Evolutionary conservation across 768 basidiomycete genomes (phyloP).

Genomic region (Collybia sordida): DNA sequence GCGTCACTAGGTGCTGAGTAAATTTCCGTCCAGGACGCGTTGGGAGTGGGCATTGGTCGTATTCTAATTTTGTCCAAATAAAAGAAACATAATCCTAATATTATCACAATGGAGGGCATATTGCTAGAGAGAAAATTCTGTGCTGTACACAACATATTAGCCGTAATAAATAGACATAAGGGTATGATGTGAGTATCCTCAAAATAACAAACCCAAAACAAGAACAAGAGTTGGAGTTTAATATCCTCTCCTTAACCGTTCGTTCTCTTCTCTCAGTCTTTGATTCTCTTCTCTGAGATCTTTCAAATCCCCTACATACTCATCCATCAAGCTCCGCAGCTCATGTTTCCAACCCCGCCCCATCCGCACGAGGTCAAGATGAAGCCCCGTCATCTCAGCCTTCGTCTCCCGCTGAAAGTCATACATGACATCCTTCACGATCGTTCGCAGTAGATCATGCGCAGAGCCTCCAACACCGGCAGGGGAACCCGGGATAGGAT

Average conservation of each 20-base stretch:
- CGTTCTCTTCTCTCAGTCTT: constrained; percentile 66
- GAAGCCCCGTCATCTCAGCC: constrained; percentile 72
- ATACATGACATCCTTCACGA: constrained; percentile 71
- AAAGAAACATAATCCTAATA: too few species aligned
- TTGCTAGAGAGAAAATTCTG: too few species aligned
- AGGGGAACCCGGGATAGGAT: constrained; percentile 22
- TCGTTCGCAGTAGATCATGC: constrained; percentile 61
- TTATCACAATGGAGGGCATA: too few species aligned
- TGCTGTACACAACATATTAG: too few species aligned
- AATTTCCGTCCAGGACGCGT: too few species aligned
- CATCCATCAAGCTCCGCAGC: constrained; percentile 59
- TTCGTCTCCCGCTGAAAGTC: constrained; percentile 71
- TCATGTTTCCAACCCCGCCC: constrained; percentile 69
- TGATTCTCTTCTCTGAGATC: constrained; percentile 68
- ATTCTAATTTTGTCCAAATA: too few species aligned
- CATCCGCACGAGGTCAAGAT: constrained; percentile 72
- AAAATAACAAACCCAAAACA: background rate
- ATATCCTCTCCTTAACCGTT: constrained; percentile 46
- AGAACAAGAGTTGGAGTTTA: too few species aligned
- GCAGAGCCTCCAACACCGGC: constrained; percentile 30
- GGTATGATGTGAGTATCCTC: too few species aligned
- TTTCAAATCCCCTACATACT: constrained; percentile 58
- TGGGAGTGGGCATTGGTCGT: too few species aligned
- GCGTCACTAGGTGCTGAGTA: too few species aligned
- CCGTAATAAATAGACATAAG: too few species aligned